Evolutionary conservation across 208 protist species (phyloP).

Genomic region (Tritrichomonas foetus): DNA sequence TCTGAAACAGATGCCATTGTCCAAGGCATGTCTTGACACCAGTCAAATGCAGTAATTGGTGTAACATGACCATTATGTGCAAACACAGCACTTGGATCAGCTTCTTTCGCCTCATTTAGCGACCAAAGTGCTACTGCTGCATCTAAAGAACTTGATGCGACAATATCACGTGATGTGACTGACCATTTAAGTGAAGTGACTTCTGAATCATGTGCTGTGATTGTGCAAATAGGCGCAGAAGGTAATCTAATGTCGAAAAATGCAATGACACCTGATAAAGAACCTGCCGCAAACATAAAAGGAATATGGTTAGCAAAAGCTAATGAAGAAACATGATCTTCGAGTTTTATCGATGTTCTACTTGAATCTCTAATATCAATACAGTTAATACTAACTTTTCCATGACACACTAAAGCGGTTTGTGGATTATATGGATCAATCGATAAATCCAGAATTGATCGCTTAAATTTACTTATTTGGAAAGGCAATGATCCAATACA

Average conservation of each 20-base stretch:
- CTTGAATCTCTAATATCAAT: background rate
- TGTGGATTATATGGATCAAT: background rate
- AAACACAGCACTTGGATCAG: slow-evolving; percentile 40
- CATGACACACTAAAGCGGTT: background rate
- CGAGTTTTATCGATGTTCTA: background rate
- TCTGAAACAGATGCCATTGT: slow-evolving; percentile 45
- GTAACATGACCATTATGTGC: slow-evolving; percentile 45
- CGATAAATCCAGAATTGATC: background rate
- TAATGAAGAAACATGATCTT: background rate
- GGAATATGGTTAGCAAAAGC: background rate
- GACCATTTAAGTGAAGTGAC: background rate
- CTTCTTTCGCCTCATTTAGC: background rate
- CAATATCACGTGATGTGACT: background rate
- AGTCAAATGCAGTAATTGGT: slow-evolving; percentile 46
- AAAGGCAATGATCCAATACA: background rate
- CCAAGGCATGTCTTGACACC: slow-evolving; percentile 44
- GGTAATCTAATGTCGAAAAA: background rate
- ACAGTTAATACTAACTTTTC: background rate
- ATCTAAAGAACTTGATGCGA: background rate
- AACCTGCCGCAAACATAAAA: slow-evolving; percentile 17
- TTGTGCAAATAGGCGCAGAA: background rate
- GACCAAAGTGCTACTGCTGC: background rate
- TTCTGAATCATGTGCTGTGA: background rate
- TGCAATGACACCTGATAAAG: background rate
- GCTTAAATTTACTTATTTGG: background rate